Evolutionary conservation across 306 rosid species (phyloP).

Genomic region (Citrullus amarus): DNA sequence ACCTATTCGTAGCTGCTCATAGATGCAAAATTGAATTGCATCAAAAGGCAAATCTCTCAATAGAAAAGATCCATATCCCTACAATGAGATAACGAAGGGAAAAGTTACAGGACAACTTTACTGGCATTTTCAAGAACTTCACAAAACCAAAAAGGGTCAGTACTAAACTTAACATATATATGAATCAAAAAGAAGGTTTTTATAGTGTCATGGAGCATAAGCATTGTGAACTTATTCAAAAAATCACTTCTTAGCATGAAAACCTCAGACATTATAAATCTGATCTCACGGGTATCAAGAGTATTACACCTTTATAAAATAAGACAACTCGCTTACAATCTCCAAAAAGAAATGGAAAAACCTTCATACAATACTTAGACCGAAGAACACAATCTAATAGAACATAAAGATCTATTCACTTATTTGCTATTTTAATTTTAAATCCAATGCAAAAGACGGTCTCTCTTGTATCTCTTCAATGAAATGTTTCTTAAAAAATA

Average conservation of each 20-base stretch:
- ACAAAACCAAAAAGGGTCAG: neutral
- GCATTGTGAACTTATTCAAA: neutral
- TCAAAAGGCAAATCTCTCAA: conserved; percentile 89
- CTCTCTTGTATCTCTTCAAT: too few relatives aligned
- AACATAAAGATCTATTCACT: neutral
- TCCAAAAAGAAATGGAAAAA: neutral
- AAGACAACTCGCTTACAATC: neutral
- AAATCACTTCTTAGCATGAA: neutral
- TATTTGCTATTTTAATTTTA: neutral
- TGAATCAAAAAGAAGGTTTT: neutral
- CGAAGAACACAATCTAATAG: neutral
- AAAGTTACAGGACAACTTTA: neutral
- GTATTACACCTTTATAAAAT: neutral
- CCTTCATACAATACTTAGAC: neutral
- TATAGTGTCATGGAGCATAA: neutral
- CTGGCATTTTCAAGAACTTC: neutral
- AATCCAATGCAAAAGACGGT: neutral
- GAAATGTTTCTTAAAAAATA: too few relatives aligned
- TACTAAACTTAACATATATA: neutral
- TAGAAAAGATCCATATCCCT: conserved; percentile 91
- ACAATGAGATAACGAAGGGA: conserved; percentile 11
- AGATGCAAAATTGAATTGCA: conserved; percentile 90
- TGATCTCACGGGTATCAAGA: neutral
- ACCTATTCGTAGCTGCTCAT: conserved; percentile 88
- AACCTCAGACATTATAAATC: neutral